Conservation (phyloP, 169 alveolate species). For the Prorocentrum cordatum region DNA sequence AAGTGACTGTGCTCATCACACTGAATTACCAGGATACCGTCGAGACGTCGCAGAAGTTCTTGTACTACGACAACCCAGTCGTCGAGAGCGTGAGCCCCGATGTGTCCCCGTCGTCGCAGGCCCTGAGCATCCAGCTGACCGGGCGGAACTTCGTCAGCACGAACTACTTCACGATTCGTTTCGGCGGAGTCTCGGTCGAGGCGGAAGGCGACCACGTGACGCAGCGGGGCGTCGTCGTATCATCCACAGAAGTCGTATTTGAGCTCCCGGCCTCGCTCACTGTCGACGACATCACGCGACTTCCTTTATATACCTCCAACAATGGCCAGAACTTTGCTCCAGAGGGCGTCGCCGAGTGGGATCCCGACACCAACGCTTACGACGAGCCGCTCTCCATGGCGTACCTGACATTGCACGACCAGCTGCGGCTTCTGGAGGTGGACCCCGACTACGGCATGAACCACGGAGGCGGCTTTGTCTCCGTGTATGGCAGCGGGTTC, state of each 20-base stretch:
- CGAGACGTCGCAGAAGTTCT: conserved; percentile 59
- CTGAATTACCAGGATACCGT: conserved; percentile 8
- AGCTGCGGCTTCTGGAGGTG: not conserved
- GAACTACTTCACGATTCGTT: conserved; percentile 30
- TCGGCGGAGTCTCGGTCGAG: conserved; percentile 42
- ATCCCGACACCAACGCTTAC: not conserved
- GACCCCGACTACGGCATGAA: not conserved
- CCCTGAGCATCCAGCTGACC: not conserved
- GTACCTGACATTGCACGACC: conserved; percentile 51
- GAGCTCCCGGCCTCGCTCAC: conserved; percentile 5
- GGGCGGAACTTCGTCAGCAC: conserved; percentile 51
- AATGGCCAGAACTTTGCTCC: conserved; percentile 64
- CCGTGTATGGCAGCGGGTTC: conserved; percentile 28
- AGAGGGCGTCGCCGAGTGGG: not conserved
- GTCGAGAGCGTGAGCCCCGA: too few relatives aligned
- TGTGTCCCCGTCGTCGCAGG: not conserved
- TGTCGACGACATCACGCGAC: conserved; percentile 14
- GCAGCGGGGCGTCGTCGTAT: not conserved
- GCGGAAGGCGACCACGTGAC: conserved; percentile 29
- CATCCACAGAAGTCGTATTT: not conserved
- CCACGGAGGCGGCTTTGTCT: conserved; percentile 52
- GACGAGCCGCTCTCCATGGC: conserved; percentile 44
- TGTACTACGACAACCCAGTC: conserved; percentile 23
- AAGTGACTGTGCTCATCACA: not conserved
- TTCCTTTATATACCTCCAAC: conserved; percentile 51